Base-by-base conservation (phyloP, 306 rosid species). In the Prinsepia uniflora region DNA sequence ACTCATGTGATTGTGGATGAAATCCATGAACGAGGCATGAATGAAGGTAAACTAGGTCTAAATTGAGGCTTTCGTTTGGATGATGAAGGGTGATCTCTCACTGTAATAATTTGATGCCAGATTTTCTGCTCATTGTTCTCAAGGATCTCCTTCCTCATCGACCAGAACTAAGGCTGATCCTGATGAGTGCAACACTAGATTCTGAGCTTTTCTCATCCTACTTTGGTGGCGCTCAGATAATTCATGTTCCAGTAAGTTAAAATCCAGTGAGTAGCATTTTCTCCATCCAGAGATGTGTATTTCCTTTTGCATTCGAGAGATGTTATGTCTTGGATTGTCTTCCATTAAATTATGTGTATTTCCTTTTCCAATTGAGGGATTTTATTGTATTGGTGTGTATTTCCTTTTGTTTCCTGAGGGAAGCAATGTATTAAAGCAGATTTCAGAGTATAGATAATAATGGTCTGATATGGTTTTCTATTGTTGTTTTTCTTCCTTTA, bases 141-240 rank as follows among this genome's bases (percentile, higher is more conserved):
- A 95, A 88, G 78, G 99, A 95, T 78, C 92, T 91, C 71, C 97
- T 95, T 70, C 89, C 92, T 43, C 88, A 63, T 34, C 87, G 96
- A 36, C 99, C 97, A 42, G 93, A 95, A 65, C 83, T 95, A 57
- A 89, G 89, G 81, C 65, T 95, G 79, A 85, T 89, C 83, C 84
- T 95, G 82, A 95, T 95, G 99, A 95, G 99, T 82, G 99, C 99
- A 61, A 91, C 96, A 76, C 83, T 95, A n/a, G 96, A 95, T 81
- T 89, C 97, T 8, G 90, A 91, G 76, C 89, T 89, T 63, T 95
- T 91, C 75, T 88, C 96, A 22, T 89, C 89, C 42, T 95, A 89
- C 85, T 89, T 95, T 45, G 79, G 78, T 47, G 81, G 88, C 76
- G 89, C 96, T 70, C 86, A 82, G 55, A 75, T 73, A 45, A 78